These are phyloP conservation scores for Phycomyces nitens DNA, from an alignment of 192 early-diverging fungal species.

Conservation along the genomic window DNA sequence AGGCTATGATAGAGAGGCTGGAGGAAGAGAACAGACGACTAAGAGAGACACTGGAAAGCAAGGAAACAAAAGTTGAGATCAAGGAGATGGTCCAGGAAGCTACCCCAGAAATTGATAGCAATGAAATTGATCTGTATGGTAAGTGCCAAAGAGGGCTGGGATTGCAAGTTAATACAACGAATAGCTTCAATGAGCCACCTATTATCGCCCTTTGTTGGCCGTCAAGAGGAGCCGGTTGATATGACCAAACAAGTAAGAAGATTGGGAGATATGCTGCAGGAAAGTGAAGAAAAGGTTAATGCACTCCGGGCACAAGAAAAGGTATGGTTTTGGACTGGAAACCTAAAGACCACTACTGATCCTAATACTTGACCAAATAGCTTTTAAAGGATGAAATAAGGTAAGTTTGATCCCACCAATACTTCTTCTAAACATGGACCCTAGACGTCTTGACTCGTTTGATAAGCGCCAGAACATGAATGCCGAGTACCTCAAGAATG, in stretches of 20 bases:
- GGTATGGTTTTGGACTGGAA: conserved; percentile 23
- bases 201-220: conserved; percentile 11
- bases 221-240: conserved; percentile 3
- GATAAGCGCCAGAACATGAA: conserved; percentile 63
- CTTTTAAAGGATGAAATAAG: conserved; percentile 29
- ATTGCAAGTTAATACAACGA: background rate
- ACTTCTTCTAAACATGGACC: too few relatives aligned
- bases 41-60: background rate
- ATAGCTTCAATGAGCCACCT: conserved; percentile 23
- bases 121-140: background rate
- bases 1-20: conserved; percentile 32
- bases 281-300: conserved; percentile 49
- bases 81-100: background rate
- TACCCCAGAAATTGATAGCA: background rate
- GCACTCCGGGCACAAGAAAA: conserved; percentile 50
- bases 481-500: conserved; percentile 69
- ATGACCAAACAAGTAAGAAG: conserved; percentile 42
- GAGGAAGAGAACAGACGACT: conserved; percentile 19
- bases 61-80: background rate
- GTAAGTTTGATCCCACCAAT: background rate
- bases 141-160: background rate
- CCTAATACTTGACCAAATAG: conserved; percentile 1
- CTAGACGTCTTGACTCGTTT: conserved; percentile 54
- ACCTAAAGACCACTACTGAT: background rate
- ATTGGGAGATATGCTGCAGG: conserved; percentile 52